Evolutionary conservation across 2,329 filamentous ascomycete genomes (phyloP), one percentile per base, ranked within the genome.

Genomic region (Chalaropsis thielavioides): DNA sequence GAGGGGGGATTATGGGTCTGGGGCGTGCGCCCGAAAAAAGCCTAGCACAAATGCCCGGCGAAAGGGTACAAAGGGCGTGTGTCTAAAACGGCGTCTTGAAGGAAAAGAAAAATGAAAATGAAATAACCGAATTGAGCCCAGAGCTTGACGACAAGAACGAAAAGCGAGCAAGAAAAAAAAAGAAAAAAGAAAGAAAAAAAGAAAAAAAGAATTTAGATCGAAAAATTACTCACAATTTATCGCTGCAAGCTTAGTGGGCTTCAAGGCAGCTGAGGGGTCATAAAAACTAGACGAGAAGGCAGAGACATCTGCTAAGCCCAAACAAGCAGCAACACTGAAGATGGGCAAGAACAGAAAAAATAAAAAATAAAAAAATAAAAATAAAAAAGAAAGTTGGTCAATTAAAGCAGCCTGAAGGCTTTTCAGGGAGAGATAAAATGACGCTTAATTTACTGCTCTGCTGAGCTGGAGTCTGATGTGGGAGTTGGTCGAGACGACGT

Each of bases 261-360:
- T 61, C 35, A 15, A 22, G 13, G 38, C 58, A 61, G 58, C 40
- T 41, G 27, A 22, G 44, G 27, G 38, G 22, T 63, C 40, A 43
- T 63, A 63, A 40, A 51, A 63, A 51, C 61, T 63, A 63, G 61
- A 63, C 61, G 61, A 63, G 61, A 63, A 54, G 61, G 44, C 61
- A 63, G 27, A 63, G 41, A 51, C 44, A 63, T 54, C 44, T 51
- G 61, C 61, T 63, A 40, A 54, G 44, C 61, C 61, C 44, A 63
- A 63, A 63, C 61, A 54, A 63, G 49, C 38, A 44, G 10, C 24
- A 17, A 56, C 49, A 35, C 7, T 27, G 22, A 24, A 56, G 49
- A 19, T 22, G 15, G 7, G 7, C 3, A 35, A 35, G 7, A 7
- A 35, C 3, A 35, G 31, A 7, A 35, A 35, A 35, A 35, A 35